Conservation (phyloP, 2,329 filamentous ascomycete genomes). For the Nigrospora osmanthi region DNA sequence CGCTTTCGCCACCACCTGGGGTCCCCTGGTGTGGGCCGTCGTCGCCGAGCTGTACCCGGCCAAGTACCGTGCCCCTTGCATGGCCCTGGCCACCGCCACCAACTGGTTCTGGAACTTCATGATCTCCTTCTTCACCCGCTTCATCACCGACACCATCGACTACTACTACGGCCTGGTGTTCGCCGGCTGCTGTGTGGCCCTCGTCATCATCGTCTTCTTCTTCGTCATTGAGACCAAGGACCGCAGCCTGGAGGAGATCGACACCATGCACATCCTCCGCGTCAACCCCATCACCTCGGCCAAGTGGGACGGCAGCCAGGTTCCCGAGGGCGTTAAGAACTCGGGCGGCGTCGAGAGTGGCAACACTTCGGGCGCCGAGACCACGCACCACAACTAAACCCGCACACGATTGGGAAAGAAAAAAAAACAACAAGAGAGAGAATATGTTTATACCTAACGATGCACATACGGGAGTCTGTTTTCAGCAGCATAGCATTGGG, state of each 20-base stretch:
- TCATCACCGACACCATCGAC: slow-evolving; percentile 62
- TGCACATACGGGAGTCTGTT: too few species aligned
- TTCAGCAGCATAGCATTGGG: too few species aligned
- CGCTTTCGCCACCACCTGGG: slow-evolving; percentile 63
- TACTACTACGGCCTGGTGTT: slow-evolving; percentile 68
- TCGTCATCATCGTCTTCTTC: slow-evolving; percentile 62
- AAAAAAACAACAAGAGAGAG: too few species aligned
- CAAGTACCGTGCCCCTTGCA: slow-evolving; percentile 44
- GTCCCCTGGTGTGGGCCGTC: slow-evolving; percentile 60
- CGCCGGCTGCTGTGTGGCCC: slow-evolving; percentile 56
- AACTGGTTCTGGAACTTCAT: slow-evolving; percentile 63
- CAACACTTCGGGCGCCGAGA: background rate
- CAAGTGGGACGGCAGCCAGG: slow-evolving; percentile 25
- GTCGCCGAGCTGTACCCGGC: slow-evolving; percentile 58
- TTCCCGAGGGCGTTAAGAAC: slow-evolving; percentile 8
- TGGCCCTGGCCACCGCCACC: slow-evolving; percentile 47
- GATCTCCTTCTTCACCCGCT: slow-evolving; percentile 48
- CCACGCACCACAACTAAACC: background rate
- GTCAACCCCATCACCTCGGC: slow-evolving; percentile 41
- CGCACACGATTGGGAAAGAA: too few species aligned
- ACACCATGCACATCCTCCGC: slow-evolving; percentile 60
- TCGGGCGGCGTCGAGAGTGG: background rate
- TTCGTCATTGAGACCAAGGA: slow-evolving; percentile 69
- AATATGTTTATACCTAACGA: too few species aligned
- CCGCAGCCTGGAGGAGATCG: slow-evolving; percentile 66